A percentile compares a stretch with the other conserved stretches of the same genome.
phyloP scores from a whole-genome alignment of 1,284 basidiomycete genomes.

The Heterobasidion occidentale region DNA sequence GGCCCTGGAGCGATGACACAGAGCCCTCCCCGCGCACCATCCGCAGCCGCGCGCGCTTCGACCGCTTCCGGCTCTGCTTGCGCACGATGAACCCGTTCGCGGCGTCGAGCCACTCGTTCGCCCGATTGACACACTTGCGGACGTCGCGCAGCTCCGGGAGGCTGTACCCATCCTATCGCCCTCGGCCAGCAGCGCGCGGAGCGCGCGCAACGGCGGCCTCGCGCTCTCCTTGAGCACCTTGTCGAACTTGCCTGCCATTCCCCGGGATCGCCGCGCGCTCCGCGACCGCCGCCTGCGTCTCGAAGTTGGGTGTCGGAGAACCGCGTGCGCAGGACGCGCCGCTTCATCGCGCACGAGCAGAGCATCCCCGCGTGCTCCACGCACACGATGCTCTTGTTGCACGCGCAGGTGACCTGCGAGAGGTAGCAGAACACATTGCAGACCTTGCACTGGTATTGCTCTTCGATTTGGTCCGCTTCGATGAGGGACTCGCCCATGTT shows the following conservation, averaged over 20 bases:
- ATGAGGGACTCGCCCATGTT: slow-evolving; percentile 66
- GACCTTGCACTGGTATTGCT: slow-evolving; percentile 89
- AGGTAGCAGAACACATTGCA: slow-evolving; percentile 97
- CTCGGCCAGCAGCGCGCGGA: slow-evolving; percentile 76
- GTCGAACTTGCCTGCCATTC: slow-evolving; percentile 72
- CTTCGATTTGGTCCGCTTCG: slow-evolving; percentile 79
- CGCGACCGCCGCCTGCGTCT: slow-evolving; percentile 56
- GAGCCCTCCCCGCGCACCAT: too few relatives aligned
- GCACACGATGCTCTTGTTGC: slow-evolving; percentile 78
- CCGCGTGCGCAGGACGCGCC: slow-evolving; percentile 68
- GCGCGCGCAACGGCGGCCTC: slow-evolving; percentile 65
- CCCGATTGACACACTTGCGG: slow-evolving; percentile 72
- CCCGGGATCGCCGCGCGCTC: slow-evolving; percentile 70
- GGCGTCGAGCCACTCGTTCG: slow-evolving; percentile 79
- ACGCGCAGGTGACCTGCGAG: slow-evolving; percentile 81
- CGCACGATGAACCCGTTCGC: slow-evolving; percentile 65
- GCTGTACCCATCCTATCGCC: slow-evolving; percentile 75
- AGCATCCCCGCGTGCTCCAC: slow-evolving; percentile 78
- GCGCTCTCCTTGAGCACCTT: slow-evolving; percentile 61
- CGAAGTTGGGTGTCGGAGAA: slow-evolving; percentile 78
- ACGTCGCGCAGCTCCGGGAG: slow-evolving; percentile 70
- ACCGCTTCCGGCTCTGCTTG: slow-evolving; percentile 67
- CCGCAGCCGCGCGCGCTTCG: slow-evolving; percentile 40
- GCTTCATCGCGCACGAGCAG: slow-evolving; percentile 58
- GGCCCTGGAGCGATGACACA: not conserved